Conservation (phyloP, 768 basidiomycete genomes). For the Lentinula aciculospora region DNA sequence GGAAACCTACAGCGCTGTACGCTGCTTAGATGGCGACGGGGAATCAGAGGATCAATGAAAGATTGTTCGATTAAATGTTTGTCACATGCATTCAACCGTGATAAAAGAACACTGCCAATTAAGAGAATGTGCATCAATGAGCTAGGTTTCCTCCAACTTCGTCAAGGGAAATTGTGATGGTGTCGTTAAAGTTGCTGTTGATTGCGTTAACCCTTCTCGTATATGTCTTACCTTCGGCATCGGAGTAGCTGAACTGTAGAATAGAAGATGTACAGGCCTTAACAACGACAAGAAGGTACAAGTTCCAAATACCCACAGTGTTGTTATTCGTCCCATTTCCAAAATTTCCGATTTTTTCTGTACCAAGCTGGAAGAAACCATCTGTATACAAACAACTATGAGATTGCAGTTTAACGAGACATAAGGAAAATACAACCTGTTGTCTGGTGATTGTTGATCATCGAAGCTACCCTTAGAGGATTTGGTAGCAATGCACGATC, state of each 20-base stretch:
- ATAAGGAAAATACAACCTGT: conserved; percentile 12
- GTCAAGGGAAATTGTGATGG: conserved; percentile 35
- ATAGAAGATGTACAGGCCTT: conserved; percentile 3
- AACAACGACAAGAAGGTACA: background rate
- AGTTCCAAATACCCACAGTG: background rate
- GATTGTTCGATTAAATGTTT: no score
- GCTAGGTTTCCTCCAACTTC: conserved; percentile 31
- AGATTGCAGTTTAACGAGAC: background rate
- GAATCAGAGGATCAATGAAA: no score
- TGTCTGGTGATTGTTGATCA: conserved; percentile 37
- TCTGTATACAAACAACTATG: conserved; percentile 16
- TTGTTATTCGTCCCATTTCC: conserved; percentile 46
- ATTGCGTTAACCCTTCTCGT: conserved; percentile 35
- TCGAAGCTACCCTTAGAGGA: conserved; percentile 40
- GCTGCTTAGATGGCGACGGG: no score
- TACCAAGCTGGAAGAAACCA: conserved; percentile 29
- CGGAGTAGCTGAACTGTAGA: conserved; percentile 31
- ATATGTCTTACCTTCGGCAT: conserved; percentile 38
- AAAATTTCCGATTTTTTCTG: conserved; percentile 18
- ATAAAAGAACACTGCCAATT: no score
- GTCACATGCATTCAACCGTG: no score
- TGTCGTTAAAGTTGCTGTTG: conserved; percentile 12
- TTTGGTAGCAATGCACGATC: conserved; percentile 32
- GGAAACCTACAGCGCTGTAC: no score
- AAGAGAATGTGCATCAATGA: background rate